phyloP scores from a whole-genome alignment of 208 protist genomes.

The Tritrichomonas musculus region DNA sequence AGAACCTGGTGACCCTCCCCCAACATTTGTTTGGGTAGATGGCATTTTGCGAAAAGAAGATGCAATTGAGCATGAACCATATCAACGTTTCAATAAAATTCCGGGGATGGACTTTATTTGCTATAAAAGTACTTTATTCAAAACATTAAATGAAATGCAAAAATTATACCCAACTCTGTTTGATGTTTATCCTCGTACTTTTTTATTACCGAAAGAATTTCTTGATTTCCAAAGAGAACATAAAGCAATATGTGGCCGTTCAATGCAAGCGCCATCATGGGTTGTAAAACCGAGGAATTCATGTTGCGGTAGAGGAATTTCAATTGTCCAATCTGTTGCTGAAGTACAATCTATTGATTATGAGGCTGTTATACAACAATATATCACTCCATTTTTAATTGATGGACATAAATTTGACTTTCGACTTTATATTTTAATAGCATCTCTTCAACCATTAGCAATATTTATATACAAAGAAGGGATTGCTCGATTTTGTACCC shows the following conservation, averaged over 20 bases:
- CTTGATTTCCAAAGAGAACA: not conserved
- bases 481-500: constrained; percentile 34
- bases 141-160: not conserved
- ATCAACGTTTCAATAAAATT: not conserved
- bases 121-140: not conserved
- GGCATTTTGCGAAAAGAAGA: not conserved
- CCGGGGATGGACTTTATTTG: constrained; percentile 10
- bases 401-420: constrained; percentile 49
- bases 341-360: not conserved
- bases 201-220: not conserved
- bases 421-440: constrained; percentile 47
- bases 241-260: not conserved
- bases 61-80: not conserved
- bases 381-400: constrained; percentile 44
- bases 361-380: constrained; percentile 36
- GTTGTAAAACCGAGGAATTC: not conserved
- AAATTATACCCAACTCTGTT: not conserved
- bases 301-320: not conserved
- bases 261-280: not conserved
- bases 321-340: not conserved
- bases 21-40: constrained; percentile 22
- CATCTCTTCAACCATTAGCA: constrained; percentile 37
- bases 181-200: not conserved
- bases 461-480: constrained; percentile 43
- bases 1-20: not conserved